Evolutionary conservation across 2,329 filamentous ascomycete genomes (phyloP).

Genomic region (Hypoxylon sp.): DNA sequence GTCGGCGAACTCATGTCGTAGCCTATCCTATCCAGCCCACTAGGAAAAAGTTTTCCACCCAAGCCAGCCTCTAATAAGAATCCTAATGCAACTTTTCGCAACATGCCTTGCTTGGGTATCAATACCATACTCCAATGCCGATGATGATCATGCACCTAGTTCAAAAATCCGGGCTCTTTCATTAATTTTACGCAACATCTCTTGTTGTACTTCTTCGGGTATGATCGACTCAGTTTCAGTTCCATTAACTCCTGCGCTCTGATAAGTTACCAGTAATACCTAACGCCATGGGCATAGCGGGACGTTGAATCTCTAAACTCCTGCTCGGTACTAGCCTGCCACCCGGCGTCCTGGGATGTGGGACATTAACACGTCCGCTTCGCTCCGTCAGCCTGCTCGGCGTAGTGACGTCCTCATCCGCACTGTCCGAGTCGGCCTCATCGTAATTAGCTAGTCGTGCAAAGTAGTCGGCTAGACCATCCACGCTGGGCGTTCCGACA

Average conservation of each 20-base stretch:
- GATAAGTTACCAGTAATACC: constrained; percentile 51
- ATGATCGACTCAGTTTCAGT: constrained; percentile 6
- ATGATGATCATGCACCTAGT: constrained; percentile 27
- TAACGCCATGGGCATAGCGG: constrained; percentile 52
- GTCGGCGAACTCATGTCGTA: constrained; percentile 12
- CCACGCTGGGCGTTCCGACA: constrained; percentile 76
- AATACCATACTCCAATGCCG: constrained; percentile 38
- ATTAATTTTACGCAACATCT: constrained; percentile 14
- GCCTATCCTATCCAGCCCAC: background rate
- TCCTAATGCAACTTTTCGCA: constrained; percentile 37
- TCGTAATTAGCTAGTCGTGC: constrained; percentile 82
- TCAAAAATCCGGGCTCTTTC: constrained; percentile 13
- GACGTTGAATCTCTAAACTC: constrained; percentile 69
- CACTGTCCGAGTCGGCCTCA: constrained; percentile 57
- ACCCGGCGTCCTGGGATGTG: constrained; percentile 70
- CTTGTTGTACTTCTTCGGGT: background rate
- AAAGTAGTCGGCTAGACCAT: constrained; percentile 89
- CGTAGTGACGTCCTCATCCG: constrained; percentile 49
- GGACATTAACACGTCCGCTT: constrained; percentile 70
- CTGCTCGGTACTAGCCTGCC: constrained; percentile 68
- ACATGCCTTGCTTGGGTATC: constrained; percentile 41
- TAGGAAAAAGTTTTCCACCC: constrained; percentile 1
- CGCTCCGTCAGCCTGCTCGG: constrained; percentile 65
- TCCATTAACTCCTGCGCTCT: constrained; percentile 49
- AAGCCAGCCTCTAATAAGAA: constrained; percentile 35